Evolutionary conservation across 2,329 filamentous ascomycete genomes (phyloP).

Genomic region (Phaeosphaeriaceae sp.): DNA sequence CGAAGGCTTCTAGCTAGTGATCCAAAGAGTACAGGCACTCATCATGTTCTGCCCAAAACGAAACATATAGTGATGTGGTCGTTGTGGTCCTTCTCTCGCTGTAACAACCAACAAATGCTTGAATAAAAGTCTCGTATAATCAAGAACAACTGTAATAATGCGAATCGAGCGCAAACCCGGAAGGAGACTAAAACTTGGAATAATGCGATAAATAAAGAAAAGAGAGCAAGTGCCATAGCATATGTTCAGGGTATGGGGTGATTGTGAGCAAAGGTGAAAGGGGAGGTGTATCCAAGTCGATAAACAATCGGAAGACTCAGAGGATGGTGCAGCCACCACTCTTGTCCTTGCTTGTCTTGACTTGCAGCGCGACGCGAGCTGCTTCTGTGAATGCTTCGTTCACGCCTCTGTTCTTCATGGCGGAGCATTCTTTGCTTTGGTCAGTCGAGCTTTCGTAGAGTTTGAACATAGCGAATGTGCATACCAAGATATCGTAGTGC

Average conservation of each 20-base stretch:
- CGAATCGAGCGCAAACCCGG: neutral
- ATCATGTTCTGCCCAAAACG: neutral
- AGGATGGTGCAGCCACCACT: conserved; percentile 49
- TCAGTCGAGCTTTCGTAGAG: conserved; percentile 10
- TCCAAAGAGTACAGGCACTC: neutral
- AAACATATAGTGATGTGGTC: neutral
- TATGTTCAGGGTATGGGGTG: neutral
- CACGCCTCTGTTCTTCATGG: conserved; percentile 96
- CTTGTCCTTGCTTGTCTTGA: conserved; percentile 60
- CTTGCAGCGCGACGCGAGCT: conserved; percentile 82
- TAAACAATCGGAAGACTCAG: conserved; percentile 8
- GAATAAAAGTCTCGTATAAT: neutral
- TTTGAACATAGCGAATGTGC: conserved; percentile 15
- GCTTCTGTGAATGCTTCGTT: conserved; percentile 99
- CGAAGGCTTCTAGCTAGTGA: neutral
- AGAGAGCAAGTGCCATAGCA: neutral
- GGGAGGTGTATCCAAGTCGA: conserved; percentile 7
- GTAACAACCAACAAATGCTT: neutral
- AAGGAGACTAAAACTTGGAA: neutral
- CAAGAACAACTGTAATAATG: neutral
- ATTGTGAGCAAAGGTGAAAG: neutral
- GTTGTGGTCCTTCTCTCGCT: neutral
- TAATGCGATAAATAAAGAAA: neutral
- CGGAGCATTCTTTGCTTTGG: conserved; percentile 78
- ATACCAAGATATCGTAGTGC: conserved; percentile 87